phyloP scores from a whole-genome alignment of 176 grass and related monocot genomes.

The Dactylis glomerata region DNA sequence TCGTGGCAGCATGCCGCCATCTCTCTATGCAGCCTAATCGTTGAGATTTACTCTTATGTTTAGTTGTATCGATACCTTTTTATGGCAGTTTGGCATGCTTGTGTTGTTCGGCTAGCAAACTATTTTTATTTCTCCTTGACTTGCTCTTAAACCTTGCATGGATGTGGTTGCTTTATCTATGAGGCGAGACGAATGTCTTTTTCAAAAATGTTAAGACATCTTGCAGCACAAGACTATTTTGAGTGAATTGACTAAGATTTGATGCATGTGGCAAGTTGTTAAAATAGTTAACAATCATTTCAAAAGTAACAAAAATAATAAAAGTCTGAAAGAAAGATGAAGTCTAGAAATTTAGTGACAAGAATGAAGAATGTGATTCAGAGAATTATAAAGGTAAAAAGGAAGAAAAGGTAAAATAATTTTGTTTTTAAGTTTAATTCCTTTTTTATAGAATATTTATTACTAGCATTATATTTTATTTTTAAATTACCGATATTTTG shows the following conservation, averaged over 20 bases:
- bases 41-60: no score
- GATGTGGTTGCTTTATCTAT: no score
- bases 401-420: not conserved
- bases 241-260: not conserved
- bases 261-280: not conserved
- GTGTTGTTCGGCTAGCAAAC: no score
- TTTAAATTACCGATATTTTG: not conserved
- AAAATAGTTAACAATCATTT: not conserved
- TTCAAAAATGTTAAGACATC: not conserved
- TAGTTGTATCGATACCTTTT: no score
- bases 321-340: not conserved
- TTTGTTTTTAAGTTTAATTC: not conserved
- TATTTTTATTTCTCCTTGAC: no score
- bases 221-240: not conserved
- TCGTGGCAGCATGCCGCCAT: no score
- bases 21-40: no score
- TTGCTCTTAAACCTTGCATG: no score
- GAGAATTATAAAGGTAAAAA: not conserved
- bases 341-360: not conserved
- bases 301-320: not conserved
- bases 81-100: no score
- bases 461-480: not conserved
- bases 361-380: not conserved
- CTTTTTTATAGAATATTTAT: not conserved
- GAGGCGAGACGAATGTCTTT: no score